phyloP scores from a whole-genome alignment of 179 eudicot species.

The Silene vulgaris region DNA sequence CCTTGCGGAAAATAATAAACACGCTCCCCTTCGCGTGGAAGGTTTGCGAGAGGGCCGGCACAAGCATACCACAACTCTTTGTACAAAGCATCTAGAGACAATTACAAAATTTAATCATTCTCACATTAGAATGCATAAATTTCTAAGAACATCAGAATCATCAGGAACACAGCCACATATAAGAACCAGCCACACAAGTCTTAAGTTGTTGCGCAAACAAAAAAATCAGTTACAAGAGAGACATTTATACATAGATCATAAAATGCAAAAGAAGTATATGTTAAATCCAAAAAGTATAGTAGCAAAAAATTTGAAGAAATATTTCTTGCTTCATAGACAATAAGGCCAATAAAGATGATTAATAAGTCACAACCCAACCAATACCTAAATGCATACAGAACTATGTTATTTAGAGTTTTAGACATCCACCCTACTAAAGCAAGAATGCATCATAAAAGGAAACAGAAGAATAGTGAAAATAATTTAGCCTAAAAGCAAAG shows the following conservation, averaged over 20 bases:
- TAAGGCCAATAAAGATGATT: background rate
- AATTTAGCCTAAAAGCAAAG: constrained; percentile 3
- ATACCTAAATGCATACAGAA: constrained; percentile 4
- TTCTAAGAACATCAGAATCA: background rate
- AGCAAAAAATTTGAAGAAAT: background rate
- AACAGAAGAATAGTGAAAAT: background rate
- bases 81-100: constrained; percentile 47
- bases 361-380: background rate
- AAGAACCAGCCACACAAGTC: constrained; percentile 10
- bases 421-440: background rate
- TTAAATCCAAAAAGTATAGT: background rate
- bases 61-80: constrained; percentile 95
- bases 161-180: background rate
- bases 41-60: constrained; percentile 82
- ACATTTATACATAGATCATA: background rate
- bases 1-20: constrained; percentile 96
- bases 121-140: background rate
- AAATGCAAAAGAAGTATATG: background rate
- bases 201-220: background rate
- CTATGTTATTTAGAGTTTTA: background rate
- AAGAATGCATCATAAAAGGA: background rate
- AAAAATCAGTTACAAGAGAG: background rate
- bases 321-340: background rate
- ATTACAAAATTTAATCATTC: constrained; percentile 25
- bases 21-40: constrained; percentile 71